These are phyloP conservation scores for Tillandsia fasciculata DNA, from an alignment of 176 grass and related monocot genomes.

Conservation along the genomic window DNA sequence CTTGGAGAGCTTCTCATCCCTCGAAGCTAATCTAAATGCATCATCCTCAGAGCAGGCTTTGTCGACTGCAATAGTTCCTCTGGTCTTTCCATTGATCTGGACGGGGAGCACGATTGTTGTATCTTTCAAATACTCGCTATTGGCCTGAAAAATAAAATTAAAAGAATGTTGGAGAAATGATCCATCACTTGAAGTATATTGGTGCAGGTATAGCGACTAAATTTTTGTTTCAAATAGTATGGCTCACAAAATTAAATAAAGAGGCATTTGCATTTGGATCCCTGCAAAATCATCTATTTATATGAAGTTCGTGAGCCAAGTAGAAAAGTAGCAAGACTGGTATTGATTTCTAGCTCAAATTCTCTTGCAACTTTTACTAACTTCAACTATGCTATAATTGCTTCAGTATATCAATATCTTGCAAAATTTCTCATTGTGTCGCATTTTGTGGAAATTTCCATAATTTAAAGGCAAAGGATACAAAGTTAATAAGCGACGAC, in stretches of 20 bases:
- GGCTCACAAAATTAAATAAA: background rate
- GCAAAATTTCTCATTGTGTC: too few relatives aligned
- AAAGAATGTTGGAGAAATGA: background rate
- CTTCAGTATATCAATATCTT: too few relatives aligned
- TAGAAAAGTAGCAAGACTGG: too few relatives aligned
- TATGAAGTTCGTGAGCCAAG: too few relatives aligned
- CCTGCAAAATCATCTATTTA: too few relatives aligned
- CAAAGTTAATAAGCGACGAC: background rate
- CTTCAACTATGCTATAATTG: too few relatives aligned
- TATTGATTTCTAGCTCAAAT: too few relatives aligned
- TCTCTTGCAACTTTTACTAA: too few relatives aligned
- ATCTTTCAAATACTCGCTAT: slow-evolving; percentile 80
- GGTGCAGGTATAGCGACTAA: background rate
- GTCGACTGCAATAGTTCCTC: slow-evolving; percentile 77
- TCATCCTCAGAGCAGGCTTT: slow-evolving; percentile 68
- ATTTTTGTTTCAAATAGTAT: background rate
- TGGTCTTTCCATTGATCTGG: slow-evolving; percentile 92
- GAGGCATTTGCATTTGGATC: too few relatives aligned
- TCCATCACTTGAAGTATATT: background rate
- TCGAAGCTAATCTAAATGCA: slow-evolving; percentile 50
- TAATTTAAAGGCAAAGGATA: too few relatives aligned
- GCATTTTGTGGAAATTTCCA: too few relatives aligned
- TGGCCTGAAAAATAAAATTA: slow-evolving; percentile 44
- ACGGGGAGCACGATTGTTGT: slow-evolving; percentile 71
- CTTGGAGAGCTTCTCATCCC: slow-evolving; percentile 80